Evolutionary conservation across 2,329 filamentous ascomycete genomes (phyloP).

Genomic region (Stagonosporopsis cucurbitacearum): DNA sequence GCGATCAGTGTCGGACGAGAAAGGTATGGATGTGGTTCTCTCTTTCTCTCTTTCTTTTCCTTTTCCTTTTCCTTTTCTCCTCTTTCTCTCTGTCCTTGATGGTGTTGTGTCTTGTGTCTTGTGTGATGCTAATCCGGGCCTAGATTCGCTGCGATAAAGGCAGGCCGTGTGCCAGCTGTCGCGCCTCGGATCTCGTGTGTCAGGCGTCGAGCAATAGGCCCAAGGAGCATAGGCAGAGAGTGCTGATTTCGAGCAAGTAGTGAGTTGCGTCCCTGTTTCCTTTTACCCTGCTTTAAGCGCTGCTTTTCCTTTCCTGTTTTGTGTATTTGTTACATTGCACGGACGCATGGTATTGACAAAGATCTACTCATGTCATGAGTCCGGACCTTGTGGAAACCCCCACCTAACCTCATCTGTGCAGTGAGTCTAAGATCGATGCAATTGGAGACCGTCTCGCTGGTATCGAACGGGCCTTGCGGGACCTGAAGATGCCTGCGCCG

Average conservation of each 20-base stretch:
- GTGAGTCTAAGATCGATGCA: constrained; percentile 49
- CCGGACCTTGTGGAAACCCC: not conserved
- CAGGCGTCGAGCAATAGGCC: constrained; percentile 39
- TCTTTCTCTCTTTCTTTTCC: too few relatives aligned
- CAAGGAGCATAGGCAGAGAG: constrained; percentile 31
- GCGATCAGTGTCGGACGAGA: constrained; percentile 43
- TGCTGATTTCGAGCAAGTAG: constrained; percentile 50
- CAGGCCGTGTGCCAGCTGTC: constrained; percentile 48
- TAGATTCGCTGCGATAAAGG: constrained; percentile 41
- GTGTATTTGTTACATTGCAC: not conserved
- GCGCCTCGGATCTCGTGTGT: constrained; percentile 43
- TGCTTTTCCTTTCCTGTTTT: too few relatives aligned
- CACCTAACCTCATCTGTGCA: constrained; percentile 16
- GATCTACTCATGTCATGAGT: not conserved
- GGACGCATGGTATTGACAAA: not conserved
- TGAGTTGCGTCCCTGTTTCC: too few relatives aligned
- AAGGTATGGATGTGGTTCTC: constrained; percentile 22
- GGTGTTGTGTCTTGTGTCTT: not conserved
- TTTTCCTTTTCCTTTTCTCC: too few relatives aligned
- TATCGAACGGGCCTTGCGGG: constrained; percentile 39
- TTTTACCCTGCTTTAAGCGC: too few relatives aligned
- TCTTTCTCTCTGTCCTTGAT: too few relatives aligned
- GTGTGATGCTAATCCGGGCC: not conserved
- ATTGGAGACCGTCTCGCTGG: constrained; percentile 34
- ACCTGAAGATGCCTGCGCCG: constrained; percentile 6